Conservation (phyloP, 805 yeast species). For the Cyberlindnera suaveolens region DNA sequence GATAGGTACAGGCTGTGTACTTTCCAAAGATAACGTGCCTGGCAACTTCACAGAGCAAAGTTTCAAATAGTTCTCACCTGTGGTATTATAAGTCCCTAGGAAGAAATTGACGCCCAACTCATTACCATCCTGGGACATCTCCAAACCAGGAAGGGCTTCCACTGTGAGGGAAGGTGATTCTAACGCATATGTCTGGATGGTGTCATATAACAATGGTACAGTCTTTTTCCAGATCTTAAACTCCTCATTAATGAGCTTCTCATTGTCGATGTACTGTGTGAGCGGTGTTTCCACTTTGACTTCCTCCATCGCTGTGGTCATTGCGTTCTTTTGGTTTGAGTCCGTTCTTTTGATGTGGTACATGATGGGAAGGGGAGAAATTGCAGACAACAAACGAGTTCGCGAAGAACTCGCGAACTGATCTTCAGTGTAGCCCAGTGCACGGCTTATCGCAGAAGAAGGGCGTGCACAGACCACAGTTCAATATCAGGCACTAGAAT, state of each 20-base stretch:
- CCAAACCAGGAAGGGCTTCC: conserved; percentile 44
- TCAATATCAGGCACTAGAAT: too few species aligned
- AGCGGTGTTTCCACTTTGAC: not conserved
- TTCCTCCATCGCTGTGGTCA: not conserved
- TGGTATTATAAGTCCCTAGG: conserved; percentile 40
- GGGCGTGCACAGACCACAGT: too few species aligned
- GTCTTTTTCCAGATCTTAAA: conserved; percentile 80
- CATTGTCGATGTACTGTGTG: conserved; percentile 44
- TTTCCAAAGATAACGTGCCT: conserved; percentile 38
- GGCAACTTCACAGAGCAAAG: conserved; percentile 33
- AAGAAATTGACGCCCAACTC: conserved; percentile 33
- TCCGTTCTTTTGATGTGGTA: too few species aligned
- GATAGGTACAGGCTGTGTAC: conserved; percentile 18
- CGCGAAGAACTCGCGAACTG: too few species aligned
- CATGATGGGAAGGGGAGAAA: too few species aligned
- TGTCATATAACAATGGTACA: conserved; percentile 68
- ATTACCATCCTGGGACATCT: conserved; percentile 21
- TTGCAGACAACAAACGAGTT: too few species aligned
- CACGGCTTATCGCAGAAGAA: too few species aligned
- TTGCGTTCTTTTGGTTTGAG: not conserved
- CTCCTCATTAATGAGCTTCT: conserved; percentile 68
- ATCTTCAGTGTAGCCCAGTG: too few species aligned
- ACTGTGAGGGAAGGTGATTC: conserved; percentile 55
- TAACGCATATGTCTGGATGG: conserved; percentile 53
- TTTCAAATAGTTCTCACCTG: conserved; percentile 37